Evolutionary conservation across 2,329 filamentous ascomycete genomes (phyloP).

Genomic region (Colletotrichum sp.): DNA sequence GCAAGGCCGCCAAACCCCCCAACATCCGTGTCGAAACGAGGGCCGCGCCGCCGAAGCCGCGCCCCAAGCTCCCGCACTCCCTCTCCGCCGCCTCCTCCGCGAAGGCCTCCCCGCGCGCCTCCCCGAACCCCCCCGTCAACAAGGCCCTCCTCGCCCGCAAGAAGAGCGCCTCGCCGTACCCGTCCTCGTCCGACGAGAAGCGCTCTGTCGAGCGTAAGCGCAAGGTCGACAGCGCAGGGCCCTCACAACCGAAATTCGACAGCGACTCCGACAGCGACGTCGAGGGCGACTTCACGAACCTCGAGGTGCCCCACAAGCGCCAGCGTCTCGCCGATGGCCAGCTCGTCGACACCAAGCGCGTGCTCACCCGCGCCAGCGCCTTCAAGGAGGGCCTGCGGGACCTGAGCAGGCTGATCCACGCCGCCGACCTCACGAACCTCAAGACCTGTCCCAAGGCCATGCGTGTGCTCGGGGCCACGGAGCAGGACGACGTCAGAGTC

Average conservation of each 20-base stretch:
- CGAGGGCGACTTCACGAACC: constrained; percentile 44
- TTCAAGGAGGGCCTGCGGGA: constrained; percentile 31
- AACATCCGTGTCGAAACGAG: constrained; percentile 60
- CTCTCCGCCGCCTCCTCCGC: constrained; percentile 36
- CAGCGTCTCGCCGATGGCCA: constrained; percentile 47
- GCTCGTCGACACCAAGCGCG: constrained; percentile 51
- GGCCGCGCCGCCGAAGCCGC: constrained; percentile 42
- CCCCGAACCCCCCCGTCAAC: constrained; percentile 40
- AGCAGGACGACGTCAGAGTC: constrained; percentile 61
- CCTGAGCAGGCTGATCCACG: constrained; percentile 58
- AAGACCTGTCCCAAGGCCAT: constrained; percentile 16
- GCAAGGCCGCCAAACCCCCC: constrained; percentile 53
- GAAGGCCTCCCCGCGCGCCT: constrained; percentile 39
- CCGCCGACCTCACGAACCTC: constrained; percentile 45
- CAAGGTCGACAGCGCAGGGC: constrained; percentile 19
- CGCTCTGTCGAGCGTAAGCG: constrained; percentile 17
- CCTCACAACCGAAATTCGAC: constrained; percentile 44
- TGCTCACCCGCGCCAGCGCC: constrained; percentile 49
- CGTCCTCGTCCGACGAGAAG: constrained; percentile 33
- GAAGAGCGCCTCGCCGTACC: constrained; percentile 48
- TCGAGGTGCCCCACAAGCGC: constrained; percentile 51
- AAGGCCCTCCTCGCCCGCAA: constrained; percentile 30
- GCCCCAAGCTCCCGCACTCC: constrained; percentile 37
- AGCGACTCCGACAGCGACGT: constrained; percentile 52
- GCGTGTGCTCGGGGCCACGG: constrained; percentile 13